These are phyloP conservation scores for Trifolium fragiferum DNA, from an alignment of 306 rosid species.

Conservation along the genomic window DNA sequence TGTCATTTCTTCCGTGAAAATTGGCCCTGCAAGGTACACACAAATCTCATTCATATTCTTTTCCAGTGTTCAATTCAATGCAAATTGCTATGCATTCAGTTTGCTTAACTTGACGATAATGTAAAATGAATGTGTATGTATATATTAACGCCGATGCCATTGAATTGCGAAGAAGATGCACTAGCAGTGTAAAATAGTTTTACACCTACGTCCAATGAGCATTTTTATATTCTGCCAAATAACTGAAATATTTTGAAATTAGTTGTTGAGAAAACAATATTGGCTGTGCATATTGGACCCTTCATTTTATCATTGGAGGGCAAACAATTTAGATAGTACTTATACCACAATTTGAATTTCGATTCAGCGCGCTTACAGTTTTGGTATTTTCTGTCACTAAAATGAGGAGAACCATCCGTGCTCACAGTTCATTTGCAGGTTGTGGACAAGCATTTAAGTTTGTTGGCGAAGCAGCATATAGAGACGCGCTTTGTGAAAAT, in stretches of 20 bases:
- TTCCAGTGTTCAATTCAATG: slow-evolving; percentile 6
- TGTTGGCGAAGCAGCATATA: slow-evolving; percentile 85
- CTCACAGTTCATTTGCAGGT: slow-evolving; percentile 63
- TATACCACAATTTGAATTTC: neutral
- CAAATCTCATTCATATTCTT: neutral
- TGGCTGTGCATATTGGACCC: neutral
- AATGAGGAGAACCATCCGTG: slow-evolving; percentile 38
- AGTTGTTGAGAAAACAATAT: neutral
- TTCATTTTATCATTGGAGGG: neutral
- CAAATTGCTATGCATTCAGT: slow-evolving; percentile 1
- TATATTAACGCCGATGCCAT: no score
- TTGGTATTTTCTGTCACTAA: neutral
- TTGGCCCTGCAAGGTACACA: slow-evolving; percentile 93
- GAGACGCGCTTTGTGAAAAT: slow-evolving; percentile 89
- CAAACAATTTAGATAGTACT: neutral
- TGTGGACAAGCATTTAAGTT: slow-evolving; percentile 82
- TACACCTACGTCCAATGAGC: no score
- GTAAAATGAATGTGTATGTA: neutral
- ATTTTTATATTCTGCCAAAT: no score
- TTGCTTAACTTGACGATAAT: neutral
- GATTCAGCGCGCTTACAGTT: neutral
- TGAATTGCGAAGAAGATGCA: no score
- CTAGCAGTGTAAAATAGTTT: no score
- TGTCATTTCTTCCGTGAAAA: slow-evolving; percentile 97
- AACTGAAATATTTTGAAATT: no score